Percentiles rank a stretch among this genome's conserved stretches.
Evolutionary conservation across 768 basidiomycete genomes (phyloP).

Genomic region (Floccularia luteovirens): DNA sequence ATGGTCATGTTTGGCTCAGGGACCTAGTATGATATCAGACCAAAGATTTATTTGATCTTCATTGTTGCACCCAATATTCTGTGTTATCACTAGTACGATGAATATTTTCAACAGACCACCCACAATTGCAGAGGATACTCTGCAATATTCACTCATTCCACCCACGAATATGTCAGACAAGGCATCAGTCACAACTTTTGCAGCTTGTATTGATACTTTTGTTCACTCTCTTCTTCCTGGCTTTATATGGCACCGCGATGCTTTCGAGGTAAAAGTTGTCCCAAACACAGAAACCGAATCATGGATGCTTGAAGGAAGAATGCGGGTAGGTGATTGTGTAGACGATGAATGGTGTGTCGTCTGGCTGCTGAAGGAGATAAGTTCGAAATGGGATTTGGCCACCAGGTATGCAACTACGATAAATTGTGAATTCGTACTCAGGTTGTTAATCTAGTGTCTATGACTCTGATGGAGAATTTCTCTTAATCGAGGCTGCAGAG

Average conservation of each 20-base stretch:
- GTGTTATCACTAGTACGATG: too few relatives aligned
- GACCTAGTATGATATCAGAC: too few relatives aligned
- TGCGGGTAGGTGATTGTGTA: slow-evolving; percentile 93
- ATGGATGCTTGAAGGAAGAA: slow-evolving; percentile 71
- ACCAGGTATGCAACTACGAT: slow-evolving; percentile 49
- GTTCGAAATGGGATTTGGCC: slow-evolving; percentile 69
- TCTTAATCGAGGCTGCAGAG: slow-evolving; percentile 95
- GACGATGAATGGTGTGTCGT: slow-evolving; percentile 98
- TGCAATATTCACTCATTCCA: slow-evolving; percentile 72
- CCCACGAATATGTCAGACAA: slow-evolving; percentile 45
- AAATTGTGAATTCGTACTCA: not conserved
- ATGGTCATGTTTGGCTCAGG: slow-evolving; percentile 8
- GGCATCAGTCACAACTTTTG: slow-evolving; percentile 54
- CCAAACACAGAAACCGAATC: slow-evolving; percentile 28
- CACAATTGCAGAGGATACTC: slow-evolving; percentile 78
- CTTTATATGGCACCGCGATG: slow-evolving; percentile 81
- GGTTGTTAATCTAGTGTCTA: slow-evolving; percentile 38
- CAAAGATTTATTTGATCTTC: too few relatives aligned
- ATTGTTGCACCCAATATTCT: too few relatives aligned
- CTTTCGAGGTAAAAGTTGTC: slow-evolving; percentile 70
- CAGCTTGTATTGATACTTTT: slow-evolving; percentile 54
- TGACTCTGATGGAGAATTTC: slow-evolving; percentile 93
- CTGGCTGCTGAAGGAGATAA: slow-evolving; percentile 79
- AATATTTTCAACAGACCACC: slow-evolving; percentile 72
- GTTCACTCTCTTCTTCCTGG: slow-evolving; percentile 46